Conservation (phyloP, 345 rosid species). For the Cardiospermum halicacabum region DNA sequence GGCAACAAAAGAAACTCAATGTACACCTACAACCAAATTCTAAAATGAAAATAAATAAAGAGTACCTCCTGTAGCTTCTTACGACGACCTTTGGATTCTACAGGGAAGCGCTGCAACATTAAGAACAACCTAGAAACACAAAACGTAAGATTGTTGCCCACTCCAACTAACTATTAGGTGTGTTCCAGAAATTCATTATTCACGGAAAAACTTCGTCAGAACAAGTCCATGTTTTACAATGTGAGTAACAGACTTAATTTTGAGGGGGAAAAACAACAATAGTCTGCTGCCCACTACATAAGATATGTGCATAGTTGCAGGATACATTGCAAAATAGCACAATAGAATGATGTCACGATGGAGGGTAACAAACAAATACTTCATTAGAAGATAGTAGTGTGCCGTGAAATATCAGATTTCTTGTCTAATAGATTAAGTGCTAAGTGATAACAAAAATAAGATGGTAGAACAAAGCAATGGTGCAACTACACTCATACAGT, state of each 20-base stretch:
- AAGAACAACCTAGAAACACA: slow-evolving; percentile 60
- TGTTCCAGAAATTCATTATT: not conserved
- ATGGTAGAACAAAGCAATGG: too few species aligned
- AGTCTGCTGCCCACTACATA: too few species aligned
- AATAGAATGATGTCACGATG: not conserved
- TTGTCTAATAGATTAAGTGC: not conserved
- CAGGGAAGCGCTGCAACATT: slow-evolving; percentile 93
- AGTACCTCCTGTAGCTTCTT: slow-evolving; percentile 90
- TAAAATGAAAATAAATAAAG: slow-evolving; percentile 4
- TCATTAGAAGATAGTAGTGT: not conserved
- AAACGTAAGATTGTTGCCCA: not conserved
- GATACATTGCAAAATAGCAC: not conserved
- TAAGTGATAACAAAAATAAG: not conserved
- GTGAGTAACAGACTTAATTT: too few species aligned
- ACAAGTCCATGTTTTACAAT: too few species aligned
- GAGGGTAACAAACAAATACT: not conserved
- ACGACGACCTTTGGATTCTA: slow-evolving; percentile 88
- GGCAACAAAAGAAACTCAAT: not conserved
- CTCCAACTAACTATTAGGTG: not conserved
- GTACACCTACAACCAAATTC: too few species aligned
- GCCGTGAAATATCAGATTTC: not conserved
- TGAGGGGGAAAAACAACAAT: too few species aligned
- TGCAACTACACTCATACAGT: too few species aligned
- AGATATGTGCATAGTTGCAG: too few species aligned
- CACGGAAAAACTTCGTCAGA: too few species aligned